A percentile compares a stretch with the other conserved stretches of the same genome.
phyloP scores from a whole-genome alignment of 2,329 filamentous ascomycete species.

The Tympanopsis confertula region DNA sequence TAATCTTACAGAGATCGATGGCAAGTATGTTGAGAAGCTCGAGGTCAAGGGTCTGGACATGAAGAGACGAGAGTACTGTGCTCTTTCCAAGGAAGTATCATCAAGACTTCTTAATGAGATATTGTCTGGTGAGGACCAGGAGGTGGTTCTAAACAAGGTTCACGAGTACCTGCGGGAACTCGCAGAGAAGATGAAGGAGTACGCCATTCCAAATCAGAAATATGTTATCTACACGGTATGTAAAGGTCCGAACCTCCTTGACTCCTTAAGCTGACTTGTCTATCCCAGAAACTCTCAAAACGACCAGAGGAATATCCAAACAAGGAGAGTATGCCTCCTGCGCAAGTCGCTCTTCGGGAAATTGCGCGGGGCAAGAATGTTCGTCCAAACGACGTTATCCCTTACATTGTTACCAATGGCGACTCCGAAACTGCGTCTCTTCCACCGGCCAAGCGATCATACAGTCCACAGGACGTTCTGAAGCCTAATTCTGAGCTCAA shows the following conservation, averaged over 20 bases:
- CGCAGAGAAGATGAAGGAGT: constrained; percentile 75
- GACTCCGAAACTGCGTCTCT: constrained; percentile 51
- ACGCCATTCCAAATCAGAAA: constrained; percentile 64
- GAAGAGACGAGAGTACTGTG: constrained; percentile 93
- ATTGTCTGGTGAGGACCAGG: constrained; percentile 82
- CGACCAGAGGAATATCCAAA: constrained; percentile 88
- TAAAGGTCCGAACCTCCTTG: not conserved
- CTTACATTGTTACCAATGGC: constrained; percentile 77
- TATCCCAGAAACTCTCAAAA: constrained; percentile 68
- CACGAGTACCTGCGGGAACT: constrained; percentile 86
- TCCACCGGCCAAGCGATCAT: constrained; percentile 75
- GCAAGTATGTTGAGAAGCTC: constrained; percentile 85
- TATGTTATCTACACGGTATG: constrained; percentile 80
- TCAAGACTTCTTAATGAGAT: constrained; percentile 85
- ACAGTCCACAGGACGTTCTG: constrained; percentile 67
- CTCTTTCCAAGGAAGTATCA: constrained; percentile 88
- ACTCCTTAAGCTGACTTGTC: not conserved
- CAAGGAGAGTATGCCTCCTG: constrained; percentile 87
- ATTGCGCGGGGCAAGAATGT: constrained; percentile 76
- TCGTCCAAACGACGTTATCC: constrained; percentile 89
- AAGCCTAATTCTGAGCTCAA: constrained; percentile 65
- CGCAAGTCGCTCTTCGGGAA: constrained; percentile 85
- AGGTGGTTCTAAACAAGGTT: constrained; percentile 76
- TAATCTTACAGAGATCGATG: constrained; percentile 79
- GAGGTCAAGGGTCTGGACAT: constrained; percentile 98